Conservation (phyloP, 2,329 filamentous ascomycete genomes). For the Epicoccum nigrum region DNA sequence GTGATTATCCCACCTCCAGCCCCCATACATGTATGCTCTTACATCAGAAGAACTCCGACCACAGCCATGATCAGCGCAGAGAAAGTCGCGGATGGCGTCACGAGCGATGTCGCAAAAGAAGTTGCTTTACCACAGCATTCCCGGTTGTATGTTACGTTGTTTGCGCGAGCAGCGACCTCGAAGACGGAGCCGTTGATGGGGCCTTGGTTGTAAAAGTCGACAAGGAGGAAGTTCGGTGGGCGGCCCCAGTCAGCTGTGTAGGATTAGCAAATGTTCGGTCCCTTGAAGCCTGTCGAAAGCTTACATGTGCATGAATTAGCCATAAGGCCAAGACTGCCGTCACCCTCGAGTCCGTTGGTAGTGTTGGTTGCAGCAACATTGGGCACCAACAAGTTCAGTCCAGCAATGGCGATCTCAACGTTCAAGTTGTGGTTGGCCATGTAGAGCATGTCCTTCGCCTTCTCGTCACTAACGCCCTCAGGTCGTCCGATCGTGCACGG, state of each 20-base stretch:
- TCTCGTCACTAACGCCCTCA: constrained; percentile 63
- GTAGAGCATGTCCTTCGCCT: constrained; percentile 69
- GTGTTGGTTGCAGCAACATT: constrained; percentile 44
- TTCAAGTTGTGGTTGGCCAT: constrained; percentile 94
- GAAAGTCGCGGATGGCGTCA: constrained; percentile 22
- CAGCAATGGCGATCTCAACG: constrained; percentile 61
- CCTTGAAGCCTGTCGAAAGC: constrained; percentile 5
- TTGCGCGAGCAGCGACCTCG: constrained; percentile 57
- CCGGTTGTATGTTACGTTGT: constrained; percentile 72
- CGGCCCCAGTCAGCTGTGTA: constrained; percentile 41
- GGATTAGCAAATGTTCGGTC: constrained; percentile 11
- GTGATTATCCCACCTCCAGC: background rate
- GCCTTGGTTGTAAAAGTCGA: constrained; percentile 50
- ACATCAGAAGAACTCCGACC: constrained; percentile 27
- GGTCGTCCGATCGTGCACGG: constrained; percentile 82
- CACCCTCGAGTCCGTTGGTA: constrained; percentile 44
- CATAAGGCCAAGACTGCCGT: constrained; percentile 44
- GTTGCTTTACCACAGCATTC: constrained; percentile 60
- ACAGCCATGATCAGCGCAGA: constrained; percentile 27
- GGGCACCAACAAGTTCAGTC: constrained; percentile 42
- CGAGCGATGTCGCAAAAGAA: constrained; percentile 19
- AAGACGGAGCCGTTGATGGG: constrained; percentile 48
- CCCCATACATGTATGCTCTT: background rate
- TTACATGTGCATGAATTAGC: constrained; percentile 42
- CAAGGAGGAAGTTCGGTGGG: constrained; percentile 50